Conservation (phyloP, 176 grass and related monocot species). For the Hsuehochloa calcarea region DNA sequence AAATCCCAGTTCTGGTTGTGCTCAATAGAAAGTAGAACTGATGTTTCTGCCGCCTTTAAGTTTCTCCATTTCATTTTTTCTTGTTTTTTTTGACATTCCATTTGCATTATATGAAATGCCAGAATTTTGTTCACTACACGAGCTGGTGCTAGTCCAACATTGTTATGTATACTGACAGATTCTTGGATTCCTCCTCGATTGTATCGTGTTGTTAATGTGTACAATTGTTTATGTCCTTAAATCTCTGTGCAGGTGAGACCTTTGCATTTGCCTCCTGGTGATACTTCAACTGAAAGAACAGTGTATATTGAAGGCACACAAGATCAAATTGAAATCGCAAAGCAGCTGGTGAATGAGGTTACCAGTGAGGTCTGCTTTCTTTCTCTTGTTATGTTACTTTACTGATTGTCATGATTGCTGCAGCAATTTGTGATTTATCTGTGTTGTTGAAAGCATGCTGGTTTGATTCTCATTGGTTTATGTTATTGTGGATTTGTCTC, state of each 20-base stretch:
- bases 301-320: slow-evolving; percentile 82
- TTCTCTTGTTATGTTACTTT: slow-evolving; percentile 15
- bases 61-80: background rate
- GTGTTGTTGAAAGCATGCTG: slow-evolving; percentile 15
- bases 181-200: background rate
- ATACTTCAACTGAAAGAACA: slow-evolving; percentile 82
- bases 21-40: background rate
- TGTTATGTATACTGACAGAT: background rate
- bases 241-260: slow-evolving; percentile 71
- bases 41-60: background rate
- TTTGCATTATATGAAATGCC: background rate
- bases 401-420: slow-evolving; percentile 14
- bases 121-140: background rate
- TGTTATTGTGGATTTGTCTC: background rate
- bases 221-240: slow-evolving; percentile 29
- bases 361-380: slow-evolving; percentile 74
- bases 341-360: slow-evolving; percentile 90
- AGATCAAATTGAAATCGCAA: slow-evolving; percentile 92
- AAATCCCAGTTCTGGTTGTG: background rate
- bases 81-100: background rate
- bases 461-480: slow-evolving; percentile 20
- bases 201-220: background rate
- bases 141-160: background rate
- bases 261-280: slow-evolving; percentile 86
- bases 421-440: slow-evolving; percentile 19